phyloP scores from a whole-genome alignment of 1,284 basidiomycete species.

The Puccinia polysora region DNA sequence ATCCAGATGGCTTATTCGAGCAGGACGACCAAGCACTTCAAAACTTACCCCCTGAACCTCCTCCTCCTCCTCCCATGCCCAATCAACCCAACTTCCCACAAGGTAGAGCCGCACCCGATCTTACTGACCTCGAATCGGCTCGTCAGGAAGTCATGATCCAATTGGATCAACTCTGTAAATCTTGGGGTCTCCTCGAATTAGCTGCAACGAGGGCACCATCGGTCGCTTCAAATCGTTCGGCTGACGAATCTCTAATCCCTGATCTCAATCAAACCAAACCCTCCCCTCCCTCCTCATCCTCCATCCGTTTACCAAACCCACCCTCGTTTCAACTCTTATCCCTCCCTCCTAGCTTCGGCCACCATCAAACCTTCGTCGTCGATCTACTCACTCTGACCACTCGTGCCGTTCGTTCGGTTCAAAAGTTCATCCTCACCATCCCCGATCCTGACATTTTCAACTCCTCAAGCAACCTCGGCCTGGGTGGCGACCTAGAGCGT shows the following conservation, averaged over 20 bases:
- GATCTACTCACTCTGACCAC: slow-evolving; percentile 67
- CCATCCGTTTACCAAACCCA: not conserved
- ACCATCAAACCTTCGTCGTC: slow-evolving; percentile 28
- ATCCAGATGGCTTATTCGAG: not conserved
- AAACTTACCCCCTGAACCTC: slow-evolving; percentile 17
- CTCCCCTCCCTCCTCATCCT: not conserved
- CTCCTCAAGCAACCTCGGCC: slow-evolving; percentile 17
- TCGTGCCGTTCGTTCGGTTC: slow-evolving; percentile 67
- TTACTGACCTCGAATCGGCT: slow-evolving; percentile 36
- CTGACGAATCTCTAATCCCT: not conserved
- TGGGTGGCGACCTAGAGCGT: slow-evolving; percentile 47
- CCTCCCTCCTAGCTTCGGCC: not conserved
- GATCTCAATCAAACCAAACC: slow-evolving; percentile 1
- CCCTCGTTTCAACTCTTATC: not conserved
- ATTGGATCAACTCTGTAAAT: slow-evolving; percentile 30
- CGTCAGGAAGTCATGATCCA: slow-evolving; percentile 38
- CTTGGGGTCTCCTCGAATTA: slow-evolving; percentile 36
- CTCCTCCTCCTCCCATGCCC: slow-evolving; percentile 22
- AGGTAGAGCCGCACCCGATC: slow-evolving; percentile 27
- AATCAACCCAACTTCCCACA: slow-evolving; percentile 27
- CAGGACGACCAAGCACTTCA: slow-evolving; percentile 23
- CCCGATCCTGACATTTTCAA: slow-evolving; percentile 57
- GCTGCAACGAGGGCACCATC: slow-evolving; percentile 23
- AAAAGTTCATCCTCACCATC: slow-evolving; percentile 72
- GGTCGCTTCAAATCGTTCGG: slow-evolving; percentile 19